Percentiles rank a stretch among this genome's conserved stretches.
Evolutionary conservation across 1,139 yeast species (phyloP).

Genomic region (Taiozyma sp.): DNA sequence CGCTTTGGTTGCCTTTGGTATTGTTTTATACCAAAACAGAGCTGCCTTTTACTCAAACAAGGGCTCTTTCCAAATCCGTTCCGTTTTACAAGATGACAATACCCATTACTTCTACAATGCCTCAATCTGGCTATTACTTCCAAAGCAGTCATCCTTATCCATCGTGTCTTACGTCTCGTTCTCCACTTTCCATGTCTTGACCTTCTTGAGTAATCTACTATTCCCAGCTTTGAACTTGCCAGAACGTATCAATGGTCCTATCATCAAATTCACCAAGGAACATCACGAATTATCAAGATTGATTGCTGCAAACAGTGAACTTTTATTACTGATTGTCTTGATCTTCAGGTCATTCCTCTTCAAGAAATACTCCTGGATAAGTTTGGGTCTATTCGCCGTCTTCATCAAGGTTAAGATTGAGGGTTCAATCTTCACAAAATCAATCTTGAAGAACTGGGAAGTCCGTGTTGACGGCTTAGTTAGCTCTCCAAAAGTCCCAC

Average conservation of each 20-base stretch:
- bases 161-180: conserved; percentile 64
- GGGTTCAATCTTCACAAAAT: conserved; percentile 69
- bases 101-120: conserved; percentile 61
- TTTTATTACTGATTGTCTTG: conserved; percentile 48
- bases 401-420: conserved; percentile 81
- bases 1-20: conserved; percentile 69
- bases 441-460: conserved; percentile 66
- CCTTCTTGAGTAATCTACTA: conserved; percentile 59
- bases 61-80: conserved; percentile 24
- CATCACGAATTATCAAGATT: conserved; percentile 70
- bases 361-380: conserved; percentile 59
- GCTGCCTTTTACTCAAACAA: conserved; percentile 1
- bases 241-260: conserved; percentile 34
- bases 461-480: conserved; percentile 65
- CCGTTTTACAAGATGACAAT: conserved; percentile 55
- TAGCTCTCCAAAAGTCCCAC: conserved; percentile 55
- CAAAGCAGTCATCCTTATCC: conserved; percentile 50
- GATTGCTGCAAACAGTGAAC: conserved; percentile 68
- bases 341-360: conserved; percentile 54
- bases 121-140: conserved; percentile 49
- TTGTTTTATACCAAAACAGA: conserved; percentile 57
- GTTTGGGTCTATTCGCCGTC: conserved; percentile 51
- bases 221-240: conserved; percentile 59
- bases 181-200: conserved; percentile 69
- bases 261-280: conserved; percentile 52